A percentile compares a stretch with the other conserved stretches of the same genome.
These are phyloP conservation scores for Neurospora cerealis DNA, from an alignment of 495 filamentous ascomycete species.

Conservation along the genomic window DNA sequence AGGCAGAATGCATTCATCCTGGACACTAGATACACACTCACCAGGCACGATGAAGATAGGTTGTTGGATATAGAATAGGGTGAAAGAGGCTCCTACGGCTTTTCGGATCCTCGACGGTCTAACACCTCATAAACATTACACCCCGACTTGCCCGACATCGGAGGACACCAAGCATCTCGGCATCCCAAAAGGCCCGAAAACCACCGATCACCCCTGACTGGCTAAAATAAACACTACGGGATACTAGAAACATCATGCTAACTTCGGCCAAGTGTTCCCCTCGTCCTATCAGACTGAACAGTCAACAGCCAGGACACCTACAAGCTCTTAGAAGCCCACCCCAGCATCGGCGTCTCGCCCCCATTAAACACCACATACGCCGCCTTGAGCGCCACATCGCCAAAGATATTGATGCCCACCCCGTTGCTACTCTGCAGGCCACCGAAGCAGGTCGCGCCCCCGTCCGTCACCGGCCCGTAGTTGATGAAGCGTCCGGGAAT, in stretches of 20 bases:
- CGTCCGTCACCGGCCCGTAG: slow-evolving; percentile 33
- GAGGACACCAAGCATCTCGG: neutral
- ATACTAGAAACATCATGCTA: neutral
- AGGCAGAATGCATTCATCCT: neutral
- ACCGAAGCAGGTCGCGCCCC: slow-evolving; percentile 44
- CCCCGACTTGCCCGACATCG: neutral
- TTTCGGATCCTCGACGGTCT: neutral
- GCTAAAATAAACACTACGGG: neutral
- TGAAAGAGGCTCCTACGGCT: neutral
- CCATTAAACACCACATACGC: slow-evolving; percentile 62
- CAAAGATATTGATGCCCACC: slow-evolving; percentile 62
- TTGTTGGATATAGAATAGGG: neutral
- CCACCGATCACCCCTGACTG: neutral
- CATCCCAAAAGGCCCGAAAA: neutral
- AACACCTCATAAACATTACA: neutral
- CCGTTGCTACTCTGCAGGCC: slow-evolving; percentile 54
- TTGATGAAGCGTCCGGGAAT: slow-evolving; percentile 50
- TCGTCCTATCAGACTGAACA: neutral
- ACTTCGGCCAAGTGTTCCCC: neutral
- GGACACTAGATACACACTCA: neutral
- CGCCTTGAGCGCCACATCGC: slow-evolving; percentile 72
- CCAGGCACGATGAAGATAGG: neutral
- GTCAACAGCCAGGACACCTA: neutral
- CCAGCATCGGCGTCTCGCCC: slow-evolving; percentile 40
- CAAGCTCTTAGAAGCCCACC: slow-evolving; percentile 44